These are phyloP conservation scores for Auriscalpium vulgare DNA, from an alignment of 768 basidiomycete species.

Conservation along the genomic window DNA sequence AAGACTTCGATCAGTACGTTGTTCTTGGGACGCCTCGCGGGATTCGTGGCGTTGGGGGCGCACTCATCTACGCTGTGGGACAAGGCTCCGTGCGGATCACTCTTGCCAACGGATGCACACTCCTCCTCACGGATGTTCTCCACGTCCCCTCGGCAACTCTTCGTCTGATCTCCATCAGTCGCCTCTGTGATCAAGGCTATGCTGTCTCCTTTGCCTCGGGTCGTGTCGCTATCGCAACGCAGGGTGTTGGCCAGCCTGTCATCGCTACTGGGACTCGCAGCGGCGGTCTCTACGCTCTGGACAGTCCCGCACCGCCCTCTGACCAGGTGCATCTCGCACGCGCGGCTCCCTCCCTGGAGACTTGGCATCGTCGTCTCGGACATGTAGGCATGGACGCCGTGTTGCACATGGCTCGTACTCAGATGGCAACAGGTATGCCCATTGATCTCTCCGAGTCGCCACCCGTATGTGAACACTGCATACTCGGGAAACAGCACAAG, in stretches of 20 bases:
- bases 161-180: neutral
- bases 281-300: neutral
- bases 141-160: neutral
- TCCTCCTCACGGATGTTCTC: neutral
- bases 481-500: neutral
- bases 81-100: neutral
- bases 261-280: neutral
- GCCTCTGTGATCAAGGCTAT: neutral
- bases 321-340: neutral
- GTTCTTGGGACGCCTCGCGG: neutral
- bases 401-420: neutral
- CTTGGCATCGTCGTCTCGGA: neutral
- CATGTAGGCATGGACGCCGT: neutral
- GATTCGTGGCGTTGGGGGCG: neutral
- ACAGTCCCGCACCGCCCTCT: neutral
- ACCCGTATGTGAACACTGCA: neutral
- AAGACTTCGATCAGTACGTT: neutral
- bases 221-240: no score
- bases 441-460: neutral
- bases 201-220: neutral
- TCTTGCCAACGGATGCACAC: no score
- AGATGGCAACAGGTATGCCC: neutral
- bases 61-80: neutral
- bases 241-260: neutral
- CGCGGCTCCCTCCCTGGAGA: neutral